phyloP scores from a whole-genome alignment of 495 filamentous ascomycete species.

The Parathielavia appendiculata region DNA sequence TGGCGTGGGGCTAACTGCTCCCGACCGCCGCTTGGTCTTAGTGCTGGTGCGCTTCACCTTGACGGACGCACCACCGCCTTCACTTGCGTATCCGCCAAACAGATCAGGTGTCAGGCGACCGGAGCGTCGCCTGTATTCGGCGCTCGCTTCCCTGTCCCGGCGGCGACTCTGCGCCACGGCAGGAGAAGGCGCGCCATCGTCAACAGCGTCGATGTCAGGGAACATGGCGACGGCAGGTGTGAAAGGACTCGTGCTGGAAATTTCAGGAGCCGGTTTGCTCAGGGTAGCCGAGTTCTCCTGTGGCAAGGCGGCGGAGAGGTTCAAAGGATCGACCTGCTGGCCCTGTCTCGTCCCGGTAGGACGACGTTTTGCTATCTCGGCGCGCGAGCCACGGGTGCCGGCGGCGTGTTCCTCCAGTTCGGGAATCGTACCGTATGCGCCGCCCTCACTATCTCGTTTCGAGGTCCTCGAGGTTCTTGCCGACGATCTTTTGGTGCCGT shows the following conservation, averaged over 20 bases:
- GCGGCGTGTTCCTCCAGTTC: conserved; percentile 32
- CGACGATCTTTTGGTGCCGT: conserved; percentile 37
- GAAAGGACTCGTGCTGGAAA: conserved; percentile 20
- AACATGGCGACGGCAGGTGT: conserved; percentile 27
- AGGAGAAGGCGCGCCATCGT: conserved; percentile 67
- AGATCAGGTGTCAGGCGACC: conserved; percentile 42
- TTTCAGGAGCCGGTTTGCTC: conserved; percentile 21
- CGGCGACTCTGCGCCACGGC: conserved; percentile 54
- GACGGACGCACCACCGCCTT: conserved; percentile 36
- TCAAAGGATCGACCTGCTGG: conserved; percentile 24
- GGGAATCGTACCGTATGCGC: conserved; percentile 32
- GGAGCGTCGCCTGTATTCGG: conserved; percentile 38
- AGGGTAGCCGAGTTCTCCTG: conserved; percentile 17
- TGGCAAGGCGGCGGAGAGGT: conserved; percentile 26
- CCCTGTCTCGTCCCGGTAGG: conserved; percentile 20
- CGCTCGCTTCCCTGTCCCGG: conserved; percentile 40
- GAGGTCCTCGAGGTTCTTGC: conserved; percentile 36
- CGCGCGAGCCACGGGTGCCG: conserved; percentile 13
- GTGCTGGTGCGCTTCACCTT: conserved; percentile 45
- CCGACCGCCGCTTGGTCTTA: conserved; percentile 44
- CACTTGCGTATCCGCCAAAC: conserved; percentile 35
- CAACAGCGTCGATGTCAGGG: conserved; percentile 28
- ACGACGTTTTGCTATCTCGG: conserved; percentile 22
- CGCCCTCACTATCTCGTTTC: conserved; percentile 37
- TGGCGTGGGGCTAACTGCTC: conserved; percentile 38